Evolutionary conservation across 768 basidiomycete genomes (phyloP).

Genomic region (Lanmaoa pseudosensibilis): DNA sequence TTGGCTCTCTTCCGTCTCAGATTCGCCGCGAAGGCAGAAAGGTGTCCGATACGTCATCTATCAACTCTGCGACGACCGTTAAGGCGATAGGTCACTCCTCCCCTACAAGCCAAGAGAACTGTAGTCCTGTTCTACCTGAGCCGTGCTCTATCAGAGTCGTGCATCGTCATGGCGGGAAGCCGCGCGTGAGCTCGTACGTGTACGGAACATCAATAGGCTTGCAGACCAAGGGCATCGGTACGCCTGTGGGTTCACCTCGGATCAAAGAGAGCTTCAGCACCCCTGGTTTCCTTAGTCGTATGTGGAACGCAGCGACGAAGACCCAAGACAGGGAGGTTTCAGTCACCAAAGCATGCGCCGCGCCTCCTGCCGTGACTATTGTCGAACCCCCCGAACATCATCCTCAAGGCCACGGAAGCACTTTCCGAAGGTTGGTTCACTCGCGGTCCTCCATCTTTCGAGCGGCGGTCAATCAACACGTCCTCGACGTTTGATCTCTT

Average conservation of each 20-base stretch:
- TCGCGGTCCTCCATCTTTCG: conserved; percentile 48
- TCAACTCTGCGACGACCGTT: conserved; percentile 37
- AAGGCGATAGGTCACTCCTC: conserved; percentile 31
- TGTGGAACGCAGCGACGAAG: conserved; percentile 69
- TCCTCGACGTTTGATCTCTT: conserved; percentile 29
- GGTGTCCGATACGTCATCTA: conserved; percentile 34
- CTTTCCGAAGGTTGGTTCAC: conserved; percentile 44
- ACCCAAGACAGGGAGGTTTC: conserved; percentile 31
- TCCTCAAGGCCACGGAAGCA: conserved; percentile 29
- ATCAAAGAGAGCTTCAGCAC: conserved; percentile 42
- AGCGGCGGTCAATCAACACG: conserved; percentile 24
- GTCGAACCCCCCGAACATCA: conserved; percentile 29
- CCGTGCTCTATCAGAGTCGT: conserved; percentile 29
- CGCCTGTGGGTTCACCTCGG: conserved; percentile 22
- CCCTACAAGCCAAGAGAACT: conserved; percentile 16
- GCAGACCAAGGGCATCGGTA: conserved; percentile 13
- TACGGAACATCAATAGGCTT: conserved; percentile 23
- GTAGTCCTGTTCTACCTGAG: conserved; percentile 14
- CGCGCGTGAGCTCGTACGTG: conserved; percentile 31
- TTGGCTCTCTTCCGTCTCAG: conserved; percentile 48
- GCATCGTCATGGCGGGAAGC: conserved; percentile 23
- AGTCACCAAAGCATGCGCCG: conserved; percentile 7
- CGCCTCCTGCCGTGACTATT: conserved; percentile 21
- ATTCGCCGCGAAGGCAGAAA: conserved; percentile 43
- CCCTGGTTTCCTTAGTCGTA: conserved; percentile 61